Evolutionary conservation across 805 yeast genomes (phyloP).

Genomic region (Candida piceae): DNA sequence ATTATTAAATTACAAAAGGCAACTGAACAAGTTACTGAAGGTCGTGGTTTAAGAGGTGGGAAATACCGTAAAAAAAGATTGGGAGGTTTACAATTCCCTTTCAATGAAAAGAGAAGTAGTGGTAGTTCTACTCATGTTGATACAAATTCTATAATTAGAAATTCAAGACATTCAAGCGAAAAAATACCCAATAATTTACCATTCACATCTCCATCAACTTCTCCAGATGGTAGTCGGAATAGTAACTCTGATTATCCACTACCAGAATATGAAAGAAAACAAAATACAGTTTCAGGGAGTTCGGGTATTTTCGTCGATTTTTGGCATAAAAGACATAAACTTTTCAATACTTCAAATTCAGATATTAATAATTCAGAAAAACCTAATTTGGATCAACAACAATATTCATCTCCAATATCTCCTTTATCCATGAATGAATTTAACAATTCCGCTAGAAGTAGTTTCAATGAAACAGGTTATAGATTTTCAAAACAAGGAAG

Average conservation of each 20-base stretch:
- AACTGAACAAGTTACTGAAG: conserved; percentile 62
- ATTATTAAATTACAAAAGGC: conserved; percentile 75
- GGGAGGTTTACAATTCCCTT: conserved; percentile 16
- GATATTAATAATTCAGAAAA: neutral
- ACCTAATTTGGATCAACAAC: neutral
- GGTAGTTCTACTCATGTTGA: too few species aligned
- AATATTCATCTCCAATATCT: neutral
- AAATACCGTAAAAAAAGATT: conserved; percentile 11
- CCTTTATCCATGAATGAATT: neutral
- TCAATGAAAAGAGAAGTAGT: conserved; percentile 4
- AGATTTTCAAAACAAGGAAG: conserved; percentile 7
- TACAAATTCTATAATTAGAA: too few species aligned
- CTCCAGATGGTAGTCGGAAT: too few species aligned
- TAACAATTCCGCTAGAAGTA: conserved; percentile 1
- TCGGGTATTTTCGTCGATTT: too few species aligned
- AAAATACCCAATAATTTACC: too few species aligned
- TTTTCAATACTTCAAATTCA: neutral
- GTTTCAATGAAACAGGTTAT: conserved; percentile 1
- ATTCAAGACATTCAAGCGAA: too few species aligned
- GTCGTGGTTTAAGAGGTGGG: conserved; percentile 26
- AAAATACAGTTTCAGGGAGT: too few species aligned
- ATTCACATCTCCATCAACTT: too few species aligned
- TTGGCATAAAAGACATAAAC: too few species aligned
- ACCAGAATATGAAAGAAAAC: too few species aligned
- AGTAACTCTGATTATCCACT: too few species aligned